A percentile compares a stretch with the other conserved stretches of the same genome.
phyloP scores from a whole-genome alignment of 139 green algal genomes.

The Micromonas commoda region DNA sequence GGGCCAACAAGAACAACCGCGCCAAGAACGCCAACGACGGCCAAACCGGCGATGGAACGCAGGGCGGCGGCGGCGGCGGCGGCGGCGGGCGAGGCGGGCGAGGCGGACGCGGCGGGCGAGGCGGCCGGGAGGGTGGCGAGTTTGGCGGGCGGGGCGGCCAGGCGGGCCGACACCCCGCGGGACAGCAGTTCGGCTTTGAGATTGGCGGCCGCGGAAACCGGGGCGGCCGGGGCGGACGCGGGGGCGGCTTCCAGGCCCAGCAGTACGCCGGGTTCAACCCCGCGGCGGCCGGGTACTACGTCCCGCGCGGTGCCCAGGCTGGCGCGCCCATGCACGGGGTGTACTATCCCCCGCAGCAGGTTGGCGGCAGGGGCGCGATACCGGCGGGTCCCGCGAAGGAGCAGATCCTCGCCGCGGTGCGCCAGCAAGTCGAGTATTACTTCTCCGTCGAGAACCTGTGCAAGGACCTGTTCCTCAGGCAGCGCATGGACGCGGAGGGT shows the following conservation, averaged over 20 bases:
- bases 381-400: too few relatives aligned
- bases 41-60: neutral
- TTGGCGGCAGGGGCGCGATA: too few relatives aligned
- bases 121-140: neutral
- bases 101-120: constrained; percentile 10
- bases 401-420: constrained; percentile 54
- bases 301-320: neutral
- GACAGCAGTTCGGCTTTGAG: too few relatives aligned
- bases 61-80: constrained; percentile 7
- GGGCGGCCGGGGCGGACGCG: neutral
- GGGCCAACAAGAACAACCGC: constrained; percentile 8
- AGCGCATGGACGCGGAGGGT: constrained; percentile 86
- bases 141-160: neutral
- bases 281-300: neutral
- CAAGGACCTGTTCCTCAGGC: constrained; percentile 87
- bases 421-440: constrained; percentile 92
- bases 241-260: too few relatives aligned
- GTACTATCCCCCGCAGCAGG: constrained; percentile 60
- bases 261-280: neutral
- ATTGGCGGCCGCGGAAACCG: too few relatives aligned
- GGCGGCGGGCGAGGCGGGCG: constrained; percentile 20
- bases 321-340: too few relatives aligned
- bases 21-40: neutral
- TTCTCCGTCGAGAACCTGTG: constrained; percentile 89
- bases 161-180: too few relatives aligned